Percentiles rank a stretch among this genome's conserved stretches.
phyloP scores from a whole-genome alignment of 768 basidiomycete species.

The Calocera viscosa region DNA sequence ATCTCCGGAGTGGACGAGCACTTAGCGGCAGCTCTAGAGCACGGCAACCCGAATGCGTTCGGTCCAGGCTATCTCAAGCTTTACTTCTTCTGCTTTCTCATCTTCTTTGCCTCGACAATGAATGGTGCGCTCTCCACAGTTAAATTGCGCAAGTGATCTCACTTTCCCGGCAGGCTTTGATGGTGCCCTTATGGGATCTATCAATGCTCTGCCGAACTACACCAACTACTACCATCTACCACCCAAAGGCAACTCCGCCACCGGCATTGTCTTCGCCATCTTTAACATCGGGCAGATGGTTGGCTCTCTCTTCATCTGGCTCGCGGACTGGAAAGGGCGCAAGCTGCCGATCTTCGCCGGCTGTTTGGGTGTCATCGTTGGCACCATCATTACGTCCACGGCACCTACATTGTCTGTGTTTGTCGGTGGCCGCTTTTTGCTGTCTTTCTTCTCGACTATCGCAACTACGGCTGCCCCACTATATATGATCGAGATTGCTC shows the following conservation, averaged over 20 bases:
- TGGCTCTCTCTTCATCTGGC: slow-evolving; percentile 16
- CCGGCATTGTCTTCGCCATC: slow-evolving; percentile 1
- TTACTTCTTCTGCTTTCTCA: slow-evolving; percentile 1
- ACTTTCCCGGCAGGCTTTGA: neutral
- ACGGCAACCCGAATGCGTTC: neutral
- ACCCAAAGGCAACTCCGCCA: neutral
- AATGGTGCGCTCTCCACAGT: neutral
- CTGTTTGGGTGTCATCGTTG: neutral
- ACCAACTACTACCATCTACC: neutral
- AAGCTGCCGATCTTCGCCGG: slow-evolving; percentile 2
- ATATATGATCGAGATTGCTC: slow-evolving; percentile 5
- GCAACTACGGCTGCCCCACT: neutral
- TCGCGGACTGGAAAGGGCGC: slow-evolving; percentile 2
- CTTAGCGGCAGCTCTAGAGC: neutral
- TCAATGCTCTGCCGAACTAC: neutral
- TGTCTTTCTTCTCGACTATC: neutral
- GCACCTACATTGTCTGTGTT: neutral
- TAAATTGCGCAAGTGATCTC: neutral
- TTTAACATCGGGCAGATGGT: slow-evolving; percentile 18
- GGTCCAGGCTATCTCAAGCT: neutral
- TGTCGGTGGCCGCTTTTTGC: neutral
- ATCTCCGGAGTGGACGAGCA: neutral
- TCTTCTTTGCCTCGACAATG: slow-evolving; percentile 3
- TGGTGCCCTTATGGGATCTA: neutral
- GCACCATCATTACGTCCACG: neutral